Base-by-base conservation (phyloP, 75 land plant genomes). In the Sequoia sempervirens region DNA sequence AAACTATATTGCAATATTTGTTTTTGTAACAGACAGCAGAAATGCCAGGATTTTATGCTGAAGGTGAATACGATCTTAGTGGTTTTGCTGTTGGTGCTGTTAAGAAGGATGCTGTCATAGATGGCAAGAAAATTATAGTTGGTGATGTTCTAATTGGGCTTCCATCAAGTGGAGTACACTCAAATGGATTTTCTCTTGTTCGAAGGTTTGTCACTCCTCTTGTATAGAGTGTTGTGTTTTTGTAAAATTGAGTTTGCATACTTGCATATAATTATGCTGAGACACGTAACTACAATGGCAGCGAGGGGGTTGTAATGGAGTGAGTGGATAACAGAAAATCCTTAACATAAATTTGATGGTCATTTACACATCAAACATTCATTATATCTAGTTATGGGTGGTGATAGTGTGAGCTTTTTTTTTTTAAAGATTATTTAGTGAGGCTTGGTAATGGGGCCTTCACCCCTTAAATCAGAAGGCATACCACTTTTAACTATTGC, bases 11-110 rank as follows among this genome's bases (percentile, higher is more conserved):
- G 53, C 53, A 50, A 30, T 70, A 23, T 43, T 40, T 34, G 43
- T 82, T 11, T 84, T 20, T 69, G 15, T 66, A 86, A 36, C 84
- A 96, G 98, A 98, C 99, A 36, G 99, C 99, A 85, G 99, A 98
- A 83, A 98, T 98, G 99, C 98, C 99, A 54, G 99, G 87, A 75
- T 96, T 98, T 58, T 98, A 98, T 89, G 85, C 89, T 79, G 89
- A 89, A 3, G 99, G 99, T 18, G 99, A 98, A 83, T 98, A 98
- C 89, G 99, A 98, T 82, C 85, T 98, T n/a, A 98, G 98, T 87
- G 99, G 99, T 30, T 98, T 98, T 91, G 99, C 98, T 28, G 99
- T 98, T 47, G 99, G 99, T n/a, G 89, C 87, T 80, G 99, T 98
- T 3, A 92, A 98, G 69, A 98, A 98, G 86, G 94, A 94, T 68